phyloP scores from a whole-genome alignment of 2,329 filamentous ascomycete species.

The Colletotrichum spaethianum region DNA sequence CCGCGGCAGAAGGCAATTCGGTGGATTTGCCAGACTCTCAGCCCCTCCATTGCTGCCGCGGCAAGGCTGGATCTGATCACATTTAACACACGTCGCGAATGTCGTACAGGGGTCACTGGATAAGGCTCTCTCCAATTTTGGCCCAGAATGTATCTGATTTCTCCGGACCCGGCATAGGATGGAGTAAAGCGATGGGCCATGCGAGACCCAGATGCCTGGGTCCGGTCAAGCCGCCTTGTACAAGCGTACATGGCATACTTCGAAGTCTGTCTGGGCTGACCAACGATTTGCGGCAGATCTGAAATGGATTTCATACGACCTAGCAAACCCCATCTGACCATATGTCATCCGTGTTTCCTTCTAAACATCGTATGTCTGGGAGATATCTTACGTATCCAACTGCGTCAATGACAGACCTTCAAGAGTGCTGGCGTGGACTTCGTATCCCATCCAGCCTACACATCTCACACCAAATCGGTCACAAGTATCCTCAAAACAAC shows the following conservation, averaged over 20 bases:
- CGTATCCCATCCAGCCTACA: no score
- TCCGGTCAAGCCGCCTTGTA: background rate
- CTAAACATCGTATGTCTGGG: no score
- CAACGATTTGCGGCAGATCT: background rate
- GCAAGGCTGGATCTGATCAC: constrained; percentile 19
- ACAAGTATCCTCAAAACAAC: no score
- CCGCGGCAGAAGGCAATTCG: constrained; percentile 8
- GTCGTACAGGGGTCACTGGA: constrained; percentile 7
- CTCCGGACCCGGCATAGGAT: background rate
- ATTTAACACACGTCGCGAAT: background rate
- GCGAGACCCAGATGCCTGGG: background rate
- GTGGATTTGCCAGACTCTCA: constrained; percentile 7
- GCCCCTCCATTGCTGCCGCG: background rate
- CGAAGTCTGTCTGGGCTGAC: background rate
- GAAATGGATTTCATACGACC: background rate
- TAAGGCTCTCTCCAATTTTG: background rate
- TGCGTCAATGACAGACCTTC: no score
- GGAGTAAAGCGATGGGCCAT: background rate
- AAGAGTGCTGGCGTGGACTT: no score
- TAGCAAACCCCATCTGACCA: background rate
- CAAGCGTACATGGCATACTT: background rate
- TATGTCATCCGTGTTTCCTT: background rate
- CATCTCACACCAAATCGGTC: no score
- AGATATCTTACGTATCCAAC: no score
- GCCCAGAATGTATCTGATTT: background rate